Percentiles rank a stretch among this genome's conserved stretches.
These are phyloP conservation scores for Globisporangium ultimum DNA, from an alignment of 352 stramenopile species.

Conservation along the genomic window DNA sequence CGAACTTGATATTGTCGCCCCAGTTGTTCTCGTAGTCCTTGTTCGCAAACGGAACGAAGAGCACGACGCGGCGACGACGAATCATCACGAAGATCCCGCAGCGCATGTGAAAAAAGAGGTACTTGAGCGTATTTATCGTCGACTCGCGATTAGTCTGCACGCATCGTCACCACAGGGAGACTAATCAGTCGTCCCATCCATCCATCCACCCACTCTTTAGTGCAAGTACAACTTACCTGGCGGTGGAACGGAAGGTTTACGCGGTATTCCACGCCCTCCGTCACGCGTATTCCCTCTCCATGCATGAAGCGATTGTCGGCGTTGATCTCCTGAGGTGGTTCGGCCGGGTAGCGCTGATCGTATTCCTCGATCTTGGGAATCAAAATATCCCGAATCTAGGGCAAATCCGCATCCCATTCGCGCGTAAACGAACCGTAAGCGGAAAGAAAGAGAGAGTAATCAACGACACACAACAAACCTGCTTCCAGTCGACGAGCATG, in stretches of 20 bases:
- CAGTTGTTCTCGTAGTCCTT: constrained; percentile 97
- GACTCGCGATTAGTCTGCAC: constrained; percentile 73
- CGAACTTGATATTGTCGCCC: constrained; percentile 90
- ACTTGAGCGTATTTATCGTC: constrained; percentile 95
- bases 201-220: neutral
- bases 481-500: constrained; percentile 88
- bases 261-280: constrained; percentile 66
- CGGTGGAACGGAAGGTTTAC: constrained; percentile 94
- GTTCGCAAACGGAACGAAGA: constrained; percentile 98
- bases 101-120: constrained; percentile 98
- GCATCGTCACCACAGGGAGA: neutral
- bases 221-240: constrained; percentile 19
- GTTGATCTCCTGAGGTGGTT: constrained; percentile 31
- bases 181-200: neutral
- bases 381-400: constrained; percentile 56
- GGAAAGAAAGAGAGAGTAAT: neutral
- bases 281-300: constrained; percentile 44
- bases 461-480: constrained; percentile 17
- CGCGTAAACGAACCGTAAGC: neutral
- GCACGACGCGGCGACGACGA: constrained; percentile 89
- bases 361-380: constrained; percentile 80
- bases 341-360: constrained; percentile 55
- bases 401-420: neutral
- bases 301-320: constrained; percentile 65
- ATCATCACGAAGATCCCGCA: constrained; percentile 99